These are phyloP conservation scores for Sporothrix luriei DNA, from an alignment of 2,329 filamentous ascomycete species.

Conservation along the genomic window DNA sequence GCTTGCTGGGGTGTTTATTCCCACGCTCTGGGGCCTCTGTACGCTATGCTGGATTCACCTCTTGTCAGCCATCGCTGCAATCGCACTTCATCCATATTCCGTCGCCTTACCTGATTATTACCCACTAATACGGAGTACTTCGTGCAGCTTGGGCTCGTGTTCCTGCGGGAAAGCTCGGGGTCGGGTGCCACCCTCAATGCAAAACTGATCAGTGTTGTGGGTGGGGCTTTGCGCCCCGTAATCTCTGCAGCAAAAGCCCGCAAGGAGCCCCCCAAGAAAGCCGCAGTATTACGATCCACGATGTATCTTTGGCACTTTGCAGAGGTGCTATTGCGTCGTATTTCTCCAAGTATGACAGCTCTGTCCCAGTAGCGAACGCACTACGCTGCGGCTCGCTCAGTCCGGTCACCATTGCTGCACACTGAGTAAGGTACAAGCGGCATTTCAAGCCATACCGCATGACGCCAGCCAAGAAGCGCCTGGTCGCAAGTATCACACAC, in stretches of 20 bases:
- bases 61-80: not conserved
- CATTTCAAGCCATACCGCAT: constrained; percentile 23
- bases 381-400: constrained; percentile 2
- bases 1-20: constrained; percentile 22
- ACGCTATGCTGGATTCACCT: not conserved
- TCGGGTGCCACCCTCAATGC: constrained; percentile 30
- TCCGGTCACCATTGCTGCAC: not conserved
- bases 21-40: not conserved
- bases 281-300: not conserved
- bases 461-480: constrained; percentile 25
- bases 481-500: constrained; percentile 9
- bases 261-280: constrained; percentile 27
- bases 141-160: not conserved
- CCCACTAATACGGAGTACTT: too few relatives aligned
- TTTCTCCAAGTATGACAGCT: too few relatives aligned
- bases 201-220: not conserved
- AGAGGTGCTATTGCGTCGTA: too few relatives aligned
- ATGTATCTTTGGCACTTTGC: too few relatives aligned
- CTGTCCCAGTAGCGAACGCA: not conserved
- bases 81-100: not conserved
- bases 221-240: constrained; percentile 29
- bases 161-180: constrained; percentile 34
- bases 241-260: constrained; percentile 31
- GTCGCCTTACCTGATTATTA: not conserved
- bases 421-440: constrained; percentile 32